Base-by-base conservation (phyloP, 345 rosid species). In the Eucalyptus fibrosa region DNA sequence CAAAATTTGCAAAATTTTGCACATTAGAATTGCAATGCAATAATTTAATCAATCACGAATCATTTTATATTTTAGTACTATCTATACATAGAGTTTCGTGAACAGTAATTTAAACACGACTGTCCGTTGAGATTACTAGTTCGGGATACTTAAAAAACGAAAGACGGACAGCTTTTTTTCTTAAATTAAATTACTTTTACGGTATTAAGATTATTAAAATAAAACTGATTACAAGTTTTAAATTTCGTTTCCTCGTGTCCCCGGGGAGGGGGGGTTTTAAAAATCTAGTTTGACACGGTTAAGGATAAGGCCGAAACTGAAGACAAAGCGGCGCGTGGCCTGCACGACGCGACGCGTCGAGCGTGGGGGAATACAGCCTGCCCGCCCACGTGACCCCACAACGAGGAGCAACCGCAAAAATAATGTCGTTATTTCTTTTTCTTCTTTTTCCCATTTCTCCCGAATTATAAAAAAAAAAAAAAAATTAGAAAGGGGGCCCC, bases 121-220 rank as follows among this genome's bases (percentile, higher is more conserved):
- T 0, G 8, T 40, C 3, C 6, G 5, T 30, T 15, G 12, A n/a
- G 16, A 77, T 0, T 37, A 4, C 1, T 21, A 1, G 3, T 19
- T 77, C 1, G 83, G 26, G 15, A 6, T 21, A 77, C 26, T 37
- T 23, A 77, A 37, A 10, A 2, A 77, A 72, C 2, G 1, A 11
- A 72, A 37, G 28, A 21, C 2, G 0, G 83, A 11, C 45, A 37
- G 21, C 81, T 16, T 34, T 69, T 65, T 69, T 34, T 69, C 23
- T 53, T 53, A 53, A 21, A 77, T 21, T 37, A 37, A 77, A 37
- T 19, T 21, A 37, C 45, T 19, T 11, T 72, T 8, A 72, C 56
- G 56, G 56, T 2, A 10, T 72, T 10, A 6, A 72, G 83, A 72
- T 19, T 37, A 72, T n/a, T n/a, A 65, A 65, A 14, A n/a, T 65